Base-by-base conservation (phyloP, 2,329 filamentous ascomycete genomes). In the Sporothrix schenckii region DNA sequence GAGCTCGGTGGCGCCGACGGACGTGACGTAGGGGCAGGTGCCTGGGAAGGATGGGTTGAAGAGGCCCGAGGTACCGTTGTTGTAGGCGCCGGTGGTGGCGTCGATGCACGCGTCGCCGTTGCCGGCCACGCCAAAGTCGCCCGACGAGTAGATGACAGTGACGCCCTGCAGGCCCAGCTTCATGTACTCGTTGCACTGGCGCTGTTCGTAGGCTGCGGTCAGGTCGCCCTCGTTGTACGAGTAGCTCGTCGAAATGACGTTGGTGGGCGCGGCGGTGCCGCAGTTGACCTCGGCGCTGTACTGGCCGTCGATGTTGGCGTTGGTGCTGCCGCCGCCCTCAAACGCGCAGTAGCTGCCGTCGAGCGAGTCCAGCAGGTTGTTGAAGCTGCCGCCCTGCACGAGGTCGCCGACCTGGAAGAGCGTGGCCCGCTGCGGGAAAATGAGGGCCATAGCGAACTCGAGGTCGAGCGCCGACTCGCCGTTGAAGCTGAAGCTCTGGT, bases 111-210 rank as follows among this genome's bases (percentile, higher is more conserved):
- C 66, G n/a, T 75, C 75, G 60, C 76, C 73, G 72, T 81, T 80
- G 58, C 81, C 80, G 30, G 79, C 80, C 19, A 84, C 81, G 63
- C 83, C 85, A 56, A 78, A 81, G 75, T 86, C 84, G n/a, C 84
- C 84, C 3, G 81, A 83, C 0, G 84, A 83, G 73, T 83, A 85
- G 47, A 87, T 71, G 19, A 88, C 77, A 1, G 82, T 82, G 13
- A 85, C 80, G 24, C 85, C 85, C 74, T 82, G 81, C 50, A 87
- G 80, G 21, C 83, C 85, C 2, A 87, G 81, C 78, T 88, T 87
- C 81, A 87, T 82, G 76, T 85, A 87, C 78, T 87, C 85, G 70
- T 80, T 77, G 75, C 85, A 87, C 76, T 88, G 85, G 3, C 86
- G 80, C 65, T 79, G 74, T 72, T 84, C 81, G 75, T 87, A 88